Evolutionary conservation across 805 yeast species (phyloP).

Genomic region (Sungouiozyma ichnusensis): DNA sequence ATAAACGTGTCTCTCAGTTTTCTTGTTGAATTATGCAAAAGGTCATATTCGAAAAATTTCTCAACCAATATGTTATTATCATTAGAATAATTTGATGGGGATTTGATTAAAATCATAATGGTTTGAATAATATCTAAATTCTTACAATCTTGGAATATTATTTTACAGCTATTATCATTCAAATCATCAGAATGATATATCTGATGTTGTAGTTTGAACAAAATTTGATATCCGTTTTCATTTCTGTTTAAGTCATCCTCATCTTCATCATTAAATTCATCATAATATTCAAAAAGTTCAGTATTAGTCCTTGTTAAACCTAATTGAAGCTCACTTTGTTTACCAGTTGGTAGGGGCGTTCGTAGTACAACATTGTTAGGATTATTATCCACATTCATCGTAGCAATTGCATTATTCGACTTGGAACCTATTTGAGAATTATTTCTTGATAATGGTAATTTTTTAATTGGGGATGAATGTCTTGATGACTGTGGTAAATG

Average conservation of each 20-base stretch:
- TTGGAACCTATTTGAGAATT: background rate
- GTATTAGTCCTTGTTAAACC: background rate
- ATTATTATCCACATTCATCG: background rate
- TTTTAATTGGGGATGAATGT: background rate
- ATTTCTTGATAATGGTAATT: background rate
- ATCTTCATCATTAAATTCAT: conserved; percentile 3
- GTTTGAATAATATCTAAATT: conserved; percentile 9
- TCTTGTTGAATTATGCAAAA: conserved; percentile 5
- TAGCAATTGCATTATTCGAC: background rate
- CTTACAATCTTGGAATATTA: conserved; percentile 8
- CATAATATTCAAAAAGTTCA: conserved; percentile 3
- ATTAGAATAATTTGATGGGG: background rate
- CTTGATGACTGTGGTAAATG: background rate
- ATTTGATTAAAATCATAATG: conserved; percentile 4
- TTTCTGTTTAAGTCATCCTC: background rate
- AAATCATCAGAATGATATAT: conserved; percentile 2
- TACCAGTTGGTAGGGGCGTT: background rate
- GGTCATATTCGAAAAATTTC: conserved; percentile 17
- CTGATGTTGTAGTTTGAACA: background rate
- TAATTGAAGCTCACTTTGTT: background rate
- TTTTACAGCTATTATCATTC: background rate
- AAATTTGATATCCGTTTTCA: background rate
- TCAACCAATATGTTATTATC: conserved; percentile 1
- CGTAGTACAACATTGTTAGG: background rate
- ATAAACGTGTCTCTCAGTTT: conserved; percentile 14